A percentile compares a stretch with the other conserved stretches of the same genome.
phyloP scores from a whole-genome alignment of 495 filamentous ascomycete genomes.

The Apodospora peruviana region DNA sequence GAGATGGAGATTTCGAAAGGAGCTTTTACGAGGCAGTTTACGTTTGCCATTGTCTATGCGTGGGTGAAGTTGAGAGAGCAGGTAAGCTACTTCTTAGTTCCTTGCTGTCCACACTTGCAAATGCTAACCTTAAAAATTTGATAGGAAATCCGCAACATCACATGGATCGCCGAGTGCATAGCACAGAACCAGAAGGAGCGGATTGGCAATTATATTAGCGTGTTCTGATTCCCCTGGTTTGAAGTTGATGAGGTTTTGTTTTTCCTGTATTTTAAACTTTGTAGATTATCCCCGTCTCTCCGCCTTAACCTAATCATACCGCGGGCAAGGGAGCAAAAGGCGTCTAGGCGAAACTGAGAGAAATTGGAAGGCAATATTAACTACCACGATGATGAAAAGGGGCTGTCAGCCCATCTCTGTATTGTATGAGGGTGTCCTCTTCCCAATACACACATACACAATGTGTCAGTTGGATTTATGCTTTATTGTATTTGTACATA shows the following conservation, averaged over 20 bases:
- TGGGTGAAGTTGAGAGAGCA: conserved; percentile 98
- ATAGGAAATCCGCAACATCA: conserved; percentile 99
- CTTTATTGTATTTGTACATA: too few species aligned
- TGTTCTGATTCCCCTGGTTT: conserved; percentile 61
- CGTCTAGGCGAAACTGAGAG: conserved; percentile 21
- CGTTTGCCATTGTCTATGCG: conserved; percentile 88
- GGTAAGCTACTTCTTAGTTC: conserved; percentile 49
- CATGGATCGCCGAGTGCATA: conserved; percentile 99
- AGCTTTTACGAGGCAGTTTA: conserved; percentile 95
- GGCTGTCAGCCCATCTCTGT: too few species aligned
- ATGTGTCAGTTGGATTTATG: too few species aligned
- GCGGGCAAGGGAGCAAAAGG: conserved; percentile 8
- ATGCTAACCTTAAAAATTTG: neutral
- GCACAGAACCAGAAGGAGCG: conserved; percentile 99
- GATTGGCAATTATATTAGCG: conserved; percentile 97
- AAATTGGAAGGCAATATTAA: too few species aligned
- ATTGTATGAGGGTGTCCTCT: too few species aligned
- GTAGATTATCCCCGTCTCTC: conserved; percentile 21
- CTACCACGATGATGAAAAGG: too few species aligned
- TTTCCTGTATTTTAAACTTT: conserved; percentile 16
- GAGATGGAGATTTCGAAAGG: conserved; percentile 97
- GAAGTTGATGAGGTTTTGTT: conserved; percentile 1
- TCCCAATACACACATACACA: too few species aligned
- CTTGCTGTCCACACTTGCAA: neutral
- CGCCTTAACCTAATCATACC: too few species aligned